Conservation (phyloP, 1,284 basidiomycete species). For the Pterulicium gracile region DNA sequence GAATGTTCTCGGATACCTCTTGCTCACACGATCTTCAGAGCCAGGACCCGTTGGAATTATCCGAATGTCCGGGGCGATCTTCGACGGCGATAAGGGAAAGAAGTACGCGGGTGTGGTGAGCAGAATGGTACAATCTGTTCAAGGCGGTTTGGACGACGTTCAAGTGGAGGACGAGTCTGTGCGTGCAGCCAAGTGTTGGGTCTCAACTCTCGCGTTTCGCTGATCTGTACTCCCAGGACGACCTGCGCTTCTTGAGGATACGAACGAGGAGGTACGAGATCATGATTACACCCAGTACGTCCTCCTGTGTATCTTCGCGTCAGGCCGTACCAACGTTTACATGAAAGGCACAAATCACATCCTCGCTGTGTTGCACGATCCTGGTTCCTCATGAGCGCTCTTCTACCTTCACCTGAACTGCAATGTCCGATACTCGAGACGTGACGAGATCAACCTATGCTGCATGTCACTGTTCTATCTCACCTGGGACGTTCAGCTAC, state of each 20-base stretch:
- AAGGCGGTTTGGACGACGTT: conserved; percentile 62
- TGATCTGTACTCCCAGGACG: conserved; percentile 47
- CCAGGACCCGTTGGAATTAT: conserved; percentile 66
- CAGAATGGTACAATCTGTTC: conserved; percentile 69
- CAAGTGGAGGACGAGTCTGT: conserved; percentile 34
- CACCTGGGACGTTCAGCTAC: too few relatives aligned
- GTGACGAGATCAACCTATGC: too few relatives aligned
- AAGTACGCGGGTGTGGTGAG: conserved; percentile 74
- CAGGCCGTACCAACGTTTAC: conserved; percentile 5
- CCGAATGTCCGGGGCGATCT: conserved; percentile 73
- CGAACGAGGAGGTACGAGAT: conserved; percentile 86
- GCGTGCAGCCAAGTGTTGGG: conserved; percentile 41
- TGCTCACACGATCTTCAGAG: conserved; percentile 63
- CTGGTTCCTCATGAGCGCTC: conserved; percentile 19
- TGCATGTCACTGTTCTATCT: too few relatives aligned
- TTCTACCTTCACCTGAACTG: too few relatives aligned
- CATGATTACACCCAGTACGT: conserved; percentile 86
- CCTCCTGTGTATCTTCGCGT: conserved; percentile 1
- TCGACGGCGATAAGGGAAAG: conserved; percentile 78
- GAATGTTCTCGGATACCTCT: conserved; percentile 80
- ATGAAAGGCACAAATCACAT: conserved; percentile 69
- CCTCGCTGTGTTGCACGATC: conserved; percentile 80
- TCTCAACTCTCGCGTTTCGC: conserved; percentile 3
- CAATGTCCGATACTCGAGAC: too few relatives aligned
- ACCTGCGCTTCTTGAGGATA: conserved; percentile 82